A percentile compares a stretch with the other conserved stretches of the same genome.
phyloP scores from a whole-genome alignment of 2,329 filamentous ascomycete species.

The Monosporascus sp. region DNA sequence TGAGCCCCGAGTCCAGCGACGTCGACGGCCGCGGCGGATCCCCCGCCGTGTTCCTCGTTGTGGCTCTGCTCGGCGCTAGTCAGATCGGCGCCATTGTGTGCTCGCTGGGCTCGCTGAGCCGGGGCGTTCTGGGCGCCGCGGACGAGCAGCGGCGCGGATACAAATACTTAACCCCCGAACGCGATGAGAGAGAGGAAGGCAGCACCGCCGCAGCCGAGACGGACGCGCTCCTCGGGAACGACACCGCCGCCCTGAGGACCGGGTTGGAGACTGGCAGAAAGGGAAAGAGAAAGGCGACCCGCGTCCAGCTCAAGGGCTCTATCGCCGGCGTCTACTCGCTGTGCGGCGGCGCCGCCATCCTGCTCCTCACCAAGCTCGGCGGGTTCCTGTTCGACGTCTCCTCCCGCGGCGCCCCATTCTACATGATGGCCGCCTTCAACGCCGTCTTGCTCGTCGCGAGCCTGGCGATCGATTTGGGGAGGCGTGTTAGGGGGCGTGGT shows the following conservation, averaged over 20 bases:
- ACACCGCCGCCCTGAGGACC: neutral
- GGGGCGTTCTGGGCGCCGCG: constrained; percentile 59
- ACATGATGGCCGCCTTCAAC: constrained; percentile 90
- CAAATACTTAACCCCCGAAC: too few species aligned
- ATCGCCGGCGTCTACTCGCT: constrained; percentile 93
- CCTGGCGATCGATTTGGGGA: constrained; percentile 41
- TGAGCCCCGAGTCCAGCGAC: constrained; percentile 67
- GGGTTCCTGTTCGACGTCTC: constrained; percentile 77
- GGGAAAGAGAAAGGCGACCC: constrained; percentile 27
- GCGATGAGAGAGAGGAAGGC: constrained; percentile 6
- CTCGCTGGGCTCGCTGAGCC: constrained; percentile 80
- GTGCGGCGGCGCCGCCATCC: constrained; percentile 81
- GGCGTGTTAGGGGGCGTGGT: too few species aligned
- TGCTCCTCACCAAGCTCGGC: constrained; percentile 86
- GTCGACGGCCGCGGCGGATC: constrained; percentile 61
- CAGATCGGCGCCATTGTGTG: constrained; percentile 97
- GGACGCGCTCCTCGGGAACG: constrained; percentile 26
- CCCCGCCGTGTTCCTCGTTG: constrained; percentile 66
- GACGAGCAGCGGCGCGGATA: too few species aligned
- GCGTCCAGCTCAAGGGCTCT: constrained; percentile 73
- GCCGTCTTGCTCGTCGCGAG: constrained; percentile 58
- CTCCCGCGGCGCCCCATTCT: constrained; percentile 77
- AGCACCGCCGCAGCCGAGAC: constrained; percentile 17
- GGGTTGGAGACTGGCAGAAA: constrained; percentile 8
- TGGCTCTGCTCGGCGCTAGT: constrained; percentile 77